A percentile compares a stretch with the other conserved stretches of the same genome.
Conservation (phyloP, 257 asterid species). For the Thymus quinquecostatus region DNA sequence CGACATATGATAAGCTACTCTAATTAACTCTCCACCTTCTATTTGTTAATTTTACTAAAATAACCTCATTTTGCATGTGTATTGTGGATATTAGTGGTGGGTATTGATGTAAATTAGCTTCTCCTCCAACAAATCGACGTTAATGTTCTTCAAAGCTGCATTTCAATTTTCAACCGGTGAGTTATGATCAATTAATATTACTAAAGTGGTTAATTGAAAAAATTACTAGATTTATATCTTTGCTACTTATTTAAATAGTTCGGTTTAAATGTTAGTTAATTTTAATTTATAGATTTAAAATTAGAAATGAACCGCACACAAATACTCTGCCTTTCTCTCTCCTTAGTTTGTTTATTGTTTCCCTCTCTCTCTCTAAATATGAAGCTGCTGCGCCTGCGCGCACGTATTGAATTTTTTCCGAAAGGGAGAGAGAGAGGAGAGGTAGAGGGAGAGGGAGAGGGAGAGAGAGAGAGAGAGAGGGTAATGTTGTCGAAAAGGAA, state of each 20-base stretch:
- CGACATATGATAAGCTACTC: background rate
- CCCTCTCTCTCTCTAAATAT: background rate
- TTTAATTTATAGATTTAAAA: no score
- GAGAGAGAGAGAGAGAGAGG: slow-evolving; percentile 12
- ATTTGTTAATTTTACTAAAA: background rate
- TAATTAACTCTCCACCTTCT: background rate
- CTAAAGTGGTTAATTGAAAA: background rate
- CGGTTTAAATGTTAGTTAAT: background rate
- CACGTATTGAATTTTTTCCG: background rate
- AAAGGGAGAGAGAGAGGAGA: background rate
- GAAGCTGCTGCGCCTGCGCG: slow-evolving; percentile 23
- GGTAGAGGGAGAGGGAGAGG: background rate
- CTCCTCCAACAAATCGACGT: background rate
- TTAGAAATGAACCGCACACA: no score
- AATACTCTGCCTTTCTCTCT: background rate
- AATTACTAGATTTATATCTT: no score
- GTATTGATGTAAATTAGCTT: background rate
- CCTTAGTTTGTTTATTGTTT: background rate
- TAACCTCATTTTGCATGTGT: background rate
- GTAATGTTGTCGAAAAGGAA: background rate
- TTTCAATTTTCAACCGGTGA: background rate
- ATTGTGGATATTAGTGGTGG: background rate
- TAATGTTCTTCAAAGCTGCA: background rate
- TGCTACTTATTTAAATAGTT: background rate
- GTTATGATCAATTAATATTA: slow-evolving; percentile 1